These are phyloP conservation scores for Helotiales sp. DNA, from an alignment of 2,329 filamentous ascomycete genomes.

Conservation along the genomic window DNA sequence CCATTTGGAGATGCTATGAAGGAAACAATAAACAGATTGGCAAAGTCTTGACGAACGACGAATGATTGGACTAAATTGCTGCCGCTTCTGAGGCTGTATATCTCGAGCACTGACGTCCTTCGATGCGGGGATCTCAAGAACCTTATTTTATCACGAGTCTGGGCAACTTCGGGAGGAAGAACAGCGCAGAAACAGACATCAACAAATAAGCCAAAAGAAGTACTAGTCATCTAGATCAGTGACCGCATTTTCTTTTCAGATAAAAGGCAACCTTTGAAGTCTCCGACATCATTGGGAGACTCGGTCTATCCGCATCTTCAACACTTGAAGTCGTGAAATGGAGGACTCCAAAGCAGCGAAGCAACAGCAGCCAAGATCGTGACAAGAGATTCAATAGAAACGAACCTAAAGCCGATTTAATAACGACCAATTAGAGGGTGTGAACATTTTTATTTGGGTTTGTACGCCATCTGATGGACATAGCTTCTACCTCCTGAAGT, in stretches of 20 bases:
- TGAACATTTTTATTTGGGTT: background rate
- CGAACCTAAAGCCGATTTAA: background rate
- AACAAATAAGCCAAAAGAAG: no score
- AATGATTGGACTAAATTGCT: background rate
- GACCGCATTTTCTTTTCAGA: no score
- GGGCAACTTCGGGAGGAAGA: background rate
- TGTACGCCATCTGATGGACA: background rate
- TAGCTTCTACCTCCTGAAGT: background rate
- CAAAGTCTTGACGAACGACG: background rate
- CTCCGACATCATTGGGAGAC: no score
- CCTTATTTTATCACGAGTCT: background rate
- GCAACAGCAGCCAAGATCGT: background rate
- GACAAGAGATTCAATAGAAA: background rate
- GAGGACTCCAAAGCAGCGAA: background rate
- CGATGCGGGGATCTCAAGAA: background rate
- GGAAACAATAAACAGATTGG: background rate
- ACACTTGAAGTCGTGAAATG: background rate
- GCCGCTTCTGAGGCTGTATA: background rate
- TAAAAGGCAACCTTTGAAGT: no score
- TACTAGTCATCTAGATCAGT: no score
- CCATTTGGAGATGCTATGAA: background rate
- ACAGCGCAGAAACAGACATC: background rate
- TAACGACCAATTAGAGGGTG: background rate
- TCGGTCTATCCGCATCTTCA: no score
- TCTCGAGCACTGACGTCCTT: background rate